Evolutionary conservation across 2,329 filamentous ascomycete species (phyloP).

Genomic region (Fusarium sp.): DNA sequence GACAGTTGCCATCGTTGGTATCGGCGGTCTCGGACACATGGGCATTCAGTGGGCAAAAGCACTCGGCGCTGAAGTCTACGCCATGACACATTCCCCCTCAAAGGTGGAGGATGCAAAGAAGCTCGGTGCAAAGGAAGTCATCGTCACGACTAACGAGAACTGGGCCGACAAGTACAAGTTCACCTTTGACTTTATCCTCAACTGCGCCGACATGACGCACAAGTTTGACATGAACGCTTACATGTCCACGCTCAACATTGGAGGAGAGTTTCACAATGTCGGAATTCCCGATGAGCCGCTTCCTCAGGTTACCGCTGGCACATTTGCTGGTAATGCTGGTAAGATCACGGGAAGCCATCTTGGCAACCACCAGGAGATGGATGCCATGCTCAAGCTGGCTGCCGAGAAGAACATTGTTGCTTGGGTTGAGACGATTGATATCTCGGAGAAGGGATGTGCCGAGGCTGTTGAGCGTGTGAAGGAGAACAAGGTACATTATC

Average conservation of each 20-base stretch:
- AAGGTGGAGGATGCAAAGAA: slow-evolving; percentile 69
- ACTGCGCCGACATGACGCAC: slow-evolving; percentile 59
- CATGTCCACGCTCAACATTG: slow-evolving; percentile 60
- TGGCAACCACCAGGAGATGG: slow-evolving; percentile 68
- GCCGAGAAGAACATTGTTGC: slow-evolving; percentile 64
- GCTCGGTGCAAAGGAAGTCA: slow-evolving; percentile 68
- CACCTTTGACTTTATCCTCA: slow-evolving; percentile 62
- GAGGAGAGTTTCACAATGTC: slow-evolving; percentile 66
- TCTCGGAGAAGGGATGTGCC: slow-evolving; percentile 73
- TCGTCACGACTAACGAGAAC: slow-evolving; percentile 57
- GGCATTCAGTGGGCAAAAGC: slow-evolving; percentile 76
- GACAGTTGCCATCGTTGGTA: slow-evolving; percentile 72
- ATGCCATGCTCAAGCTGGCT: slow-evolving; percentile 65
- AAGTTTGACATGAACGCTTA: slow-evolving; percentile 64
- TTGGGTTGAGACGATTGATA: slow-evolving; percentile 69
- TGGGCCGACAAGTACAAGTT: slow-evolving; percentile 67
- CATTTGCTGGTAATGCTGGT: slow-evolving; percentile 60
- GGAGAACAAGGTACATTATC: slow-evolving; percentile 76
- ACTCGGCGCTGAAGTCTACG: slow-evolving; percentile 72
- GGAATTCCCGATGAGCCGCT: slow-evolving; percentile 64
- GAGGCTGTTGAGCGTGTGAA: slow-evolving; percentile 76
- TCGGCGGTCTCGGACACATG: slow-evolving; percentile 80
- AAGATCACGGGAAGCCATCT: slow-evolving; percentile 66
- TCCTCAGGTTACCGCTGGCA: slow-evolving; percentile 52
- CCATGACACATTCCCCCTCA: slow-evolving; percentile 66